Evolutionary conservation across 768 basidiomycete genomes (phyloP).

Genomic region (Pleurotus ostreatus): DNA sequence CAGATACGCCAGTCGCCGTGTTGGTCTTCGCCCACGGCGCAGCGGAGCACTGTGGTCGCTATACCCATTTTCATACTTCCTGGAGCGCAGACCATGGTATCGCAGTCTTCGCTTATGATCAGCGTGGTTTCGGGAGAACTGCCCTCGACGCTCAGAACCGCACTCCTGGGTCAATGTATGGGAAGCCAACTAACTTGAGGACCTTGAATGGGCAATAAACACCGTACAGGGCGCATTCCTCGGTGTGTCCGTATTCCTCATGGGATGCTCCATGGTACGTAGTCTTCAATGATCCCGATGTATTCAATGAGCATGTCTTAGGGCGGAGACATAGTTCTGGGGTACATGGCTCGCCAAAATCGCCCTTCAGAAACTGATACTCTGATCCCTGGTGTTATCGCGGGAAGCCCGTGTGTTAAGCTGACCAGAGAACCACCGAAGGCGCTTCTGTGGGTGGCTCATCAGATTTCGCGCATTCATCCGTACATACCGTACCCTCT

Average conservation of each 20-base stretch:
- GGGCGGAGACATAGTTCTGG: constrained; percentile 70
- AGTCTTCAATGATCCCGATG: too few relatives aligned
- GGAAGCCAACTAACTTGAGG: constrained; percentile 58
- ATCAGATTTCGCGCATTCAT: constrained; percentile 37
- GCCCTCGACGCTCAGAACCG: constrained; percentile 56
- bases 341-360: constrained; percentile 48
- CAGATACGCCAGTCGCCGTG: constrained; percentile 40
- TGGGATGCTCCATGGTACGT: constrained; percentile 76
- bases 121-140: constrained; percentile 77
- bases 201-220: constrained; percentile 67
- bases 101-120: constrained; percentile 70
- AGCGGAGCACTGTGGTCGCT: constrained; percentile 68
- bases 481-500: constrained; percentile 55
- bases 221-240: constrained; percentile 41
- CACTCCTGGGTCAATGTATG: constrained; percentile 54
- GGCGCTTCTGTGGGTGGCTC: constrained; percentile 47
- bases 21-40: constrained; percentile 78
- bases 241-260: constrained; percentile 59
- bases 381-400: constrained; percentile 57
- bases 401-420: constrained; percentile 60
- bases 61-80: constrained; percentile 56
- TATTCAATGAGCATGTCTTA: constrained; percentile 20
- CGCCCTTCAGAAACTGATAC: constrained; percentile 28
- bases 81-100: constrained; percentile 49
- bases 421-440: constrained; percentile 58